A percentile compares a stretch with the other conserved stretches of the same genome.
Conservation (phyloP, 345 rosid species). For the Pugionium dolabratum region DNA sequence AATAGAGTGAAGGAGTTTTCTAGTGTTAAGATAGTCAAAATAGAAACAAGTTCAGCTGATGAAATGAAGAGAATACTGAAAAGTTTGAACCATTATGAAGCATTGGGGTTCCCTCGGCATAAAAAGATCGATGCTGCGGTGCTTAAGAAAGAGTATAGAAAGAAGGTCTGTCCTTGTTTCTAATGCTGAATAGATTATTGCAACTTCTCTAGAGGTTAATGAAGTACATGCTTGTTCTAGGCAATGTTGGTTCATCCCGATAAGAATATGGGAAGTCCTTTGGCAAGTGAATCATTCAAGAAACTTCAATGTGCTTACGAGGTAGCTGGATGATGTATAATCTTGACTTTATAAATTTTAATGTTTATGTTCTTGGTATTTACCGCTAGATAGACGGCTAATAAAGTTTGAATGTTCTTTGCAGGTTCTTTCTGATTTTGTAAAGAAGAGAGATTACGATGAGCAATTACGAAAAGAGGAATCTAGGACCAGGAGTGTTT, state of each 20-base stretch:
- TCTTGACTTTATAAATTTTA: not conserved
- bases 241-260: slow-evolving; percentile 99
- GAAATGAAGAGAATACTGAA: slow-evolving; percentile 89
- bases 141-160: slow-evolving; percentile 85
- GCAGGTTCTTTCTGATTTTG: slow-evolving; percentile 87
- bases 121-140: slow-evolving; percentile 57
- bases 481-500: slow-evolving; percentile 67
- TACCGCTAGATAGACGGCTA: not conserved
- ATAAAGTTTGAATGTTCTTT: not conserved
- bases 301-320: slow-evolving; percentile 96
- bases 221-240: slow-evolving; percentile 43
- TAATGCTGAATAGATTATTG: slow-evolving; percentile 11
- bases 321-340: slow-evolving; percentile 46
- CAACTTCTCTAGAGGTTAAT: slow-evolving; percentile 2
- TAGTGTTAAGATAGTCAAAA: slow-evolving; percentile 48
- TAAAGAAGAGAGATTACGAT: slow-evolving; percentile 89
- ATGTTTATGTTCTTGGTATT: slow-evolving; percentile 13
- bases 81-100: slow-evolving; percentile 78
- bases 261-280: slow-evolving; percentile 92
- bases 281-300: slow-evolving; percentile 97
- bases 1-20: slow-evolving; percentile 53
- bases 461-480: slow-evolving; percentile 89
- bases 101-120: slow-evolving; percentile 75
- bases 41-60: slow-evolving; percentile 60
- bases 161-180: slow-evolving; percentile 56